These are phyloP conservation scores for Kodamaea anthophila DNA, from an alignment of 1,139 yeast genomes.

Conservation along the genomic window DNA sequence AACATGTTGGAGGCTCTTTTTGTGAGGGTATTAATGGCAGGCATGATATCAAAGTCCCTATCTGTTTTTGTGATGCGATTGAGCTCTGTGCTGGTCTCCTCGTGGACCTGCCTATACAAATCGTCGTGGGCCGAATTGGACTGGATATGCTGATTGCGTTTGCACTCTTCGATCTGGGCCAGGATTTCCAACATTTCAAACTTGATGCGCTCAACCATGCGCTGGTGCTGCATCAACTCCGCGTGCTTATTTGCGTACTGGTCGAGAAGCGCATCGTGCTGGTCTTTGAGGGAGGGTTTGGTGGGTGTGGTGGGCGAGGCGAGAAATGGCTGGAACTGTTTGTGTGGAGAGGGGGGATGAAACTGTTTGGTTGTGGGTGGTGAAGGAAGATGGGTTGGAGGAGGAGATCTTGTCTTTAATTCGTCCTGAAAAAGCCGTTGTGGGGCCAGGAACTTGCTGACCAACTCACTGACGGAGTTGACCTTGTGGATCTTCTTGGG, in stretches of 20 bases:
- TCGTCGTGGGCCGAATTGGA: constrained; percentile 4
- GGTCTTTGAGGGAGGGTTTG: constrained; percentile 1
- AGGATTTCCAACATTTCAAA: constrained; percentile 27
- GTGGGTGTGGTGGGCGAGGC: constrained; percentile 3
- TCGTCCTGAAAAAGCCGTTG: neutral
- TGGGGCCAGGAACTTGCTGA: constrained; percentile 5
- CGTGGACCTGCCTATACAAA: constrained; percentile 9
- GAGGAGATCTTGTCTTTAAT: too few relatives aligned
- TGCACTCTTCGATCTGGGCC: constrained; percentile 14
- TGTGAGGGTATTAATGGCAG: constrained; percentile 7
- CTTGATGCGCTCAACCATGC: constrained; percentile 17
- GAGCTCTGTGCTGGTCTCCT: constrained; percentile 10
- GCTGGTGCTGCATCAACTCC: constrained; percentile 20
- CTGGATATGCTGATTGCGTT: constrained; percentile 11
- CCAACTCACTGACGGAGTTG: constrained; percentile 8
- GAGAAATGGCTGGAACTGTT: neutral
- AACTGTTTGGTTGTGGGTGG: too few relatives aligned
- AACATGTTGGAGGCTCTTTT: constrained; percentile 9
- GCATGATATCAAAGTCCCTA: constrained; percentile 5
- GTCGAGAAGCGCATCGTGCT: constrained; percentile 10
- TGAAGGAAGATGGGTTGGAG: too few relatives aligned
- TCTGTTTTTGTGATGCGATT: constrained; percentile 3
- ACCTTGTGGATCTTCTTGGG: constrained; percentile 5
- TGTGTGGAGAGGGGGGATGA: neutral
- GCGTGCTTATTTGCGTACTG: constrained; percentile 20